These are phyloP conservation scores for Amniculicola lignicola DNA, from an alignment of 495 filamentous ascomycete genomes.

Conservation along the genomic window DNA sequence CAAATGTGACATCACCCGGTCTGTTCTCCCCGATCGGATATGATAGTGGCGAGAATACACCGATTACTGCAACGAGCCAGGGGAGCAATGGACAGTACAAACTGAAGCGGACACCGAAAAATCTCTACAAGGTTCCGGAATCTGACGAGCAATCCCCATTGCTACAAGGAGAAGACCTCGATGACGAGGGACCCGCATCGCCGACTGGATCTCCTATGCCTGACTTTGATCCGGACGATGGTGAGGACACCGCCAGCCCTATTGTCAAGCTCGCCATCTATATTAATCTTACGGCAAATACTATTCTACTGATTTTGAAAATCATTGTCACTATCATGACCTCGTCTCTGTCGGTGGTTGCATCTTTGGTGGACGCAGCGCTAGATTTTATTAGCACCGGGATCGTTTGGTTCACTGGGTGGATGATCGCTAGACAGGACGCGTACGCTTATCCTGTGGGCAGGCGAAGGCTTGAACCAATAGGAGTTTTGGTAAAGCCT, in stretches of 20 bases:
- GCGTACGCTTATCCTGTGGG: constrained; percentile 82
- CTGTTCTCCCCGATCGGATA: background rate
- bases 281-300: constrained; percentile 81
- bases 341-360: constrained; percentile 81
- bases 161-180: constrained; percentile 43
- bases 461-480: constrained; percentile 61
- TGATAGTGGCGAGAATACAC: constrained; percentile 7
- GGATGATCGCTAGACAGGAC: constrained; percentile 69
- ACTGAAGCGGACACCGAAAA: constrained; percentile 74
- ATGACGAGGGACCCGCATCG: constrained; percentile 39
- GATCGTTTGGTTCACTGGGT: constrained; percentile 81
- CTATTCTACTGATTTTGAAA: constrained; percentile 73
- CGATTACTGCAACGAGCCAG: constrained; percentile 8
- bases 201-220: constrained; percentile 32
- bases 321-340: constrained; percentile 74
- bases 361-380: constrained; percentile 81
- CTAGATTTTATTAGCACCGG: constrained; percentile 84
- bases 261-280: constrained; percentile 79
- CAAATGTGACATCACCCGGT: constrained; percentile 6
- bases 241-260: constrained; percentile 59
- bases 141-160: constrained; percentile 63
- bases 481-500: constrained; percentile 45
- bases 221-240: constrained; percentile 51
- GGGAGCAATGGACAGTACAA: constrained; percentile 40
- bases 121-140: constrained; percentile 71